A percentile compares a stretch with the other conserved stretches of the same genome.
These are phyloP conservation scores for Penstemon eatonii DNA, from an alignment of 257 asterid genomes.

Conservation along the genomic window DNA sequence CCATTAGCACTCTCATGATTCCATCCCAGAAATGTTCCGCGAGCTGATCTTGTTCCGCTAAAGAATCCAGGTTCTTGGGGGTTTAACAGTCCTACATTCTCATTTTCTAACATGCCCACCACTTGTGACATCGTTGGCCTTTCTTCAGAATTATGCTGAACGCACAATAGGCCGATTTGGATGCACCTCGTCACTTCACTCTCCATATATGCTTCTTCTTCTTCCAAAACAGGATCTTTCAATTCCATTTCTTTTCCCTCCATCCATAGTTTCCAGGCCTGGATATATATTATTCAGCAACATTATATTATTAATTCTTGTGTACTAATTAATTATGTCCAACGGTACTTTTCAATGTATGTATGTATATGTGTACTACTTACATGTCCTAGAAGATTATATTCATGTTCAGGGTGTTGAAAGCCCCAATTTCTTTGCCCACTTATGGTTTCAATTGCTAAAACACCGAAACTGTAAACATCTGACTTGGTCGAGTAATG, in stretches of 20 bases:
- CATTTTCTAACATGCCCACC: conserved; percentile 40
- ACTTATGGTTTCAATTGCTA: conserved; percentile 37
- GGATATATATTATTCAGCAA: not conserved
- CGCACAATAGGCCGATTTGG: conserved; percentile 48
- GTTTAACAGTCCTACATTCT: conserved; percentile 23
- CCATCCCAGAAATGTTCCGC: conserved; percentile 7
- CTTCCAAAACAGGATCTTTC: conserved; percentile 32
- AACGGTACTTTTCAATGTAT: no score
- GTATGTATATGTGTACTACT: conserved; percentile 17
- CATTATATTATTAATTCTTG: no score
- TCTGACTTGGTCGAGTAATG: conserved; percentile 43
- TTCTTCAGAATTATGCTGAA: conserved; percentile 31
- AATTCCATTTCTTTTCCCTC: conserved; percentile 35
- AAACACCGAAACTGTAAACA: conserved; percentile 49
- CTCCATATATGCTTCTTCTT: conserved; percentile 28
- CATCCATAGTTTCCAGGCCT: conserved; percentile 52
- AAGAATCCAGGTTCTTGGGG: conserved; percentile 48
- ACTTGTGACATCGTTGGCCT: conserved; percentile 44
- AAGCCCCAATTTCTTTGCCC: conserved; percentile 45
- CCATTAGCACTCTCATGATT: conserved; percentile 26
- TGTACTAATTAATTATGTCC: no score
- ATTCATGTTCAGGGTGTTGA: conserved; percentile 40
- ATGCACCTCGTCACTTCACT: conserved; percentile 32
- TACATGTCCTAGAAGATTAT: conserved; percentile 46
- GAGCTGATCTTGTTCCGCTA: not conserved